phyloP scores from a whole-genome alignment of 2,329 filamentous ascomycete genomes.

The Metarhizium album region DNA sequence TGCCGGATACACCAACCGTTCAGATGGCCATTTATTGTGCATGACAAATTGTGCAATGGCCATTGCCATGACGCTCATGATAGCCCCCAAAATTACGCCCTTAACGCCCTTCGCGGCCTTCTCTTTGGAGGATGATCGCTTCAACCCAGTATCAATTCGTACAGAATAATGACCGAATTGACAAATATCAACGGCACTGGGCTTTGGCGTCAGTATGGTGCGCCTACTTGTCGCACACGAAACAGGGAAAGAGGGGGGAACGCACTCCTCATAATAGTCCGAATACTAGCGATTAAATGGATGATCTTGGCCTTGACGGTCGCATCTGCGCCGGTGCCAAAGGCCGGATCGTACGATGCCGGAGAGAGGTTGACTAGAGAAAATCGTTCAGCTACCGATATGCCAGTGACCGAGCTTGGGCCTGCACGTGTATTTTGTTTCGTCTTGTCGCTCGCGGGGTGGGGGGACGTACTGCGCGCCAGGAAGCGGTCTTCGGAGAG shows the following conservation, averaged over 20 bases:
- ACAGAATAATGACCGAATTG: conserved; percentile 74
- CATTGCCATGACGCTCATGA: not conserved
- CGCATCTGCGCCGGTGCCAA: conserved; percentile 61
- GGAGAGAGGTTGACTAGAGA: conserved; percentile 63
- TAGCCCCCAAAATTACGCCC: not conserved
- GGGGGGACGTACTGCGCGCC: conserved; percentile 41
- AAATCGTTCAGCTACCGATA: not conserved
- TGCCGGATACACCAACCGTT: not conserved
- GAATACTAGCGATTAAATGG: conserved; percentile 79
- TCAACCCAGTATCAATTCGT: conserved; percentile 68
- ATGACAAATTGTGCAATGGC: not conserved
- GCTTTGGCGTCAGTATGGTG: not conserved
- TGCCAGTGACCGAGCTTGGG: not conserved
- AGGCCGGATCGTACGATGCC: conserved; percentile 60
- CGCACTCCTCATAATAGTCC: conserved; percentile 84
- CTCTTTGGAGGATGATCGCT: not conserved
- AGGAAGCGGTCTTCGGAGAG: conserved; percentile 94
- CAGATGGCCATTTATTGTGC: not conserved
- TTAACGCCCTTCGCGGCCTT: not conserved
- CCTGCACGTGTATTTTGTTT: not conserved
- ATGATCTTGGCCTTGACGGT: conserved; percentile 81
- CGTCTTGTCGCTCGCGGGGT: not conserved
- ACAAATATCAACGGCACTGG: conserved; percentile 78
- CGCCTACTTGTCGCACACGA: not conserved
- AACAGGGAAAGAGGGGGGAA: not conserved